Evolutionary conservation across 768 basidiomycete genomes (phyloP).

Genomic region (Amanita exitialis): DNA sequence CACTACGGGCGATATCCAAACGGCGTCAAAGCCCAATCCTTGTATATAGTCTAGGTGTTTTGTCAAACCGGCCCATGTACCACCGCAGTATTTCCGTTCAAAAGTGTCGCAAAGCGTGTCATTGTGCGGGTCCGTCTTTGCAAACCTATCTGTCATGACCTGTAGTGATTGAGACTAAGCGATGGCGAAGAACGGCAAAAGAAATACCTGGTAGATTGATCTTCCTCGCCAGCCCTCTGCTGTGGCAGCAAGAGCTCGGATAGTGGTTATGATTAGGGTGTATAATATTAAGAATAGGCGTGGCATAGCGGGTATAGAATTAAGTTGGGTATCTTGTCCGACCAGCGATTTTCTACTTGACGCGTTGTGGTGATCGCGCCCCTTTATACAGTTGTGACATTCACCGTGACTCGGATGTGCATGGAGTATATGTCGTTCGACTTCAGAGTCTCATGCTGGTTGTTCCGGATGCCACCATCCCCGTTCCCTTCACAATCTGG

Average conservation of each 20-base stretch:
- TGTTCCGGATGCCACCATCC: too few species aligned
- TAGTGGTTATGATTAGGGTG: not conserved
- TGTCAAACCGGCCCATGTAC: slow-evolving; percentile 55
- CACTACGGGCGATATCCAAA: slow-evolving; percentile 70
- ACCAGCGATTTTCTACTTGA: not conserved
- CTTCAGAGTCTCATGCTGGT: too few species aligned
- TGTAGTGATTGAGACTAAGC: slow-evolving; percentile 13
- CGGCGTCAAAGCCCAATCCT: slow-evolving; percentile 62
- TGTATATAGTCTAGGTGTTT: slow-evolving; percentile 70
- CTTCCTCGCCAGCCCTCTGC: slow-evolving; percentile 14
- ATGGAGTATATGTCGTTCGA: too few species aligned
- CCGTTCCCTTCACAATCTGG: too few species aligned
- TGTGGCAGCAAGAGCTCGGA: not conserved
- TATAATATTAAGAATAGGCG: not conserved
- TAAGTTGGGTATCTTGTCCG: slow-evolving; percentile 1
- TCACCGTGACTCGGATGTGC: too few species aligned
- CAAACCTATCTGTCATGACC: slow-evolving; percentile 62
- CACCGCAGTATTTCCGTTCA: slow-evolving; percentile 58
- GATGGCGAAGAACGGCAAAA: not conserved
- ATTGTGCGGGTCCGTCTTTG: slow-evolving; percentile 35
- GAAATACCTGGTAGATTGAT: slow-evolving; percentile 17
- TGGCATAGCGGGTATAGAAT: not conserved
- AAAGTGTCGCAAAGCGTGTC: slow-evolving; percentile 37
- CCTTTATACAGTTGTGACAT: too few species aligned
- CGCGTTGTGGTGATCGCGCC: too few species aligned